Evolutionary conservation across 306 rosid species (phyloP), one percentile per base, ranked within the genome.

Genomic region (Pachyrhizus erosus): DNA sequence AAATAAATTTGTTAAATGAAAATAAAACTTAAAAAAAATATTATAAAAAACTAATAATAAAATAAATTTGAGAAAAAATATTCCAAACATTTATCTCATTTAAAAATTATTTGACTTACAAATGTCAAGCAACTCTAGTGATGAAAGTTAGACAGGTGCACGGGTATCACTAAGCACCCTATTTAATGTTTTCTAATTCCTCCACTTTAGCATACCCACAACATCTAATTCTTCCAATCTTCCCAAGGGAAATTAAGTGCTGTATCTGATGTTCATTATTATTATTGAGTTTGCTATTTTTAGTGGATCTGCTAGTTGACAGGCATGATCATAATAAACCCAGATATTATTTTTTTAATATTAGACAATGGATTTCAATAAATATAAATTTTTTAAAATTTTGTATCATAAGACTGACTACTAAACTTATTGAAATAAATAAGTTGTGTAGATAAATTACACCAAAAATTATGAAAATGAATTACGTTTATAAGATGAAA

Each of bases 181-280:
- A 20, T 31, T 80, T 31, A 40, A 60, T 13, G 84, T 42, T 27
- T 40, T 70, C 33, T 42, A 27, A 37, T 43, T 26, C 27, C 21
- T 21, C 78, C 61, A 70, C 72, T 37, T 70, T 29, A 27, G 61
- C 48, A 15, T 29, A 15, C 66, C 67, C 65, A 70, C 78, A 79
- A 55, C 18, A 40, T 40, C 49, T 12, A 17, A n/a, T 1, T 66
- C 70, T 62, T 21, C 29, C 27, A 20, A 72, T 24, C 34, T 27
- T 65, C 70, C 7, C 34, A 60, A 75, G 31, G 9, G 10, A 64
- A 62, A 64, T 77, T 31, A 64, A 29, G 49, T 65, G 74, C n/a
- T 48, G 55, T 45, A 39, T 70, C 20, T 13, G 14, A 43, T 39
- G 45, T 54, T 13, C 34, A 54, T 39, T 31, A 18, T 75, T 75